Evolutionary conservation across 257 asterid species (phyloP).

Genomic region (Capsicum rhomboideum): DNA sequence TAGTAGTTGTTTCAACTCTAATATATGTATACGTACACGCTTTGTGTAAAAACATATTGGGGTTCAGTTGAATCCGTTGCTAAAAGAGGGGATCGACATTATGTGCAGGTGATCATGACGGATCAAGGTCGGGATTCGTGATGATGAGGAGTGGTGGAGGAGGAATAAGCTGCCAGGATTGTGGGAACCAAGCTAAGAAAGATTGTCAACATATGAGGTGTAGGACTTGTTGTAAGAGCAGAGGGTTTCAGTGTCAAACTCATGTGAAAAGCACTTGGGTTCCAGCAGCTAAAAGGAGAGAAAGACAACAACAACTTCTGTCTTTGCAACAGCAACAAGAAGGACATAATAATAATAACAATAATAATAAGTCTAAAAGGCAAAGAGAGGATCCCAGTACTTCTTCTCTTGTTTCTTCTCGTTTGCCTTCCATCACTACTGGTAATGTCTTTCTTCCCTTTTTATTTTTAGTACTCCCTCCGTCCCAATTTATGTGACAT

Average conservation of each 20-base stretch:
- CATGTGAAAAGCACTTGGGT: constrained; percentile 73
- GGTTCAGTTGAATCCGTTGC: neutral
- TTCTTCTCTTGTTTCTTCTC: constrained; percentile 1
- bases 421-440: neutral
- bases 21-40: too few species aligned
- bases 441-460: neutral
- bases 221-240: constrained; percentile 57
- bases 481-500: neutral
- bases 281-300: constrained; percentile 52
- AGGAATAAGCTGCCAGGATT: constrained; percentile 48
- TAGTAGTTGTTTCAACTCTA: neutral
- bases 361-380: constrained; percentile 13
- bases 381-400: constrained; percentile 18
- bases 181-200: constrained; percentile 68
- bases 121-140: neutral
- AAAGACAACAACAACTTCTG: constrained; percentile 31
- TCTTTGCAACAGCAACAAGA: neutral
- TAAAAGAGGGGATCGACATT: neutral
- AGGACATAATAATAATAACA: neutral
- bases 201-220: constrained; percentile 56
- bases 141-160: constrained; percentile 26
- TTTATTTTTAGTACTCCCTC: neutral
- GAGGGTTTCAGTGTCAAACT: constrained; percentile 49
- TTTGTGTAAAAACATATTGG: neutral
- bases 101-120: neutral